Conservation (phyloP, 805 yeast genomes). For the Kuraishia capsulata region DNA sequence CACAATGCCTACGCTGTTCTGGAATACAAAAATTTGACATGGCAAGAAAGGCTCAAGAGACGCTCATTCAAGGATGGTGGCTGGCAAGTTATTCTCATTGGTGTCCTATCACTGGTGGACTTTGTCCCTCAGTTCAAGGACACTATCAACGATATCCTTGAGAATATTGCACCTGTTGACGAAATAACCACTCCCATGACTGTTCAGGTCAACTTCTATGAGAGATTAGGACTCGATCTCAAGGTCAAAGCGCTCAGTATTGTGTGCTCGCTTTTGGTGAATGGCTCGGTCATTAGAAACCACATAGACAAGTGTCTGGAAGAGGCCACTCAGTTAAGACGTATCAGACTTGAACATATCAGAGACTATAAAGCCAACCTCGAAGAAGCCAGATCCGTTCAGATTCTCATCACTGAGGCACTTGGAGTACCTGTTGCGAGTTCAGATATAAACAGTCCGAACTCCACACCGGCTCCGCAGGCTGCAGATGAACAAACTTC, state of each 20-base stretch:
- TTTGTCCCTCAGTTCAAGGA: conserved; percentile 45
- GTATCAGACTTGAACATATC: conserved; percentile 56
- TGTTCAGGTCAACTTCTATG: conserved; percentile 46
- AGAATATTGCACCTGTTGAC: conserved; percentile 48
- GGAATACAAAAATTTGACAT: conserved; percentile 50
- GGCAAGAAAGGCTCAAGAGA: conserved; percentile 72
- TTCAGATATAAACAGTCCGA: neutral
- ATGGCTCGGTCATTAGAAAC: conserved; percentile 48
- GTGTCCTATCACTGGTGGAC: conserved; percentile 55
- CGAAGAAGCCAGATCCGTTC: conserved; percentile 41
- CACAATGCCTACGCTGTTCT: conserved; percentile 38
- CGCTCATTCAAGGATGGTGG: conserved; percentile 75
- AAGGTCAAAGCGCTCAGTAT: conserved; percentile 53
- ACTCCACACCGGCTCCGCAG: conserved; percentile 3
- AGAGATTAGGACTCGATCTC: conserved; percentile 37
- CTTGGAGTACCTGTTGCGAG: conserved; percentile 5
- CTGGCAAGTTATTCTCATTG: conserved; percentile 75
- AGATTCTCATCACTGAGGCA: conserved; percentile 28
- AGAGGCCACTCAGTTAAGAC: conserved; percentile 48
- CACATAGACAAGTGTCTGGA: conserved; percentile 65
- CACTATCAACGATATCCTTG: conserved; percentile 41
- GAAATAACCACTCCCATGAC: conserved; percentile 38
- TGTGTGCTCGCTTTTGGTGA: conserved; percentile 52
- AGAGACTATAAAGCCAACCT: conserved; percentile 46
- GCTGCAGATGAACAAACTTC: conserved; percentile 12